Evolutionary conservation across 2,329 filamentous ascomycete species (phyloP).

Genomic region (Calonectria fujianensis): DNA sequence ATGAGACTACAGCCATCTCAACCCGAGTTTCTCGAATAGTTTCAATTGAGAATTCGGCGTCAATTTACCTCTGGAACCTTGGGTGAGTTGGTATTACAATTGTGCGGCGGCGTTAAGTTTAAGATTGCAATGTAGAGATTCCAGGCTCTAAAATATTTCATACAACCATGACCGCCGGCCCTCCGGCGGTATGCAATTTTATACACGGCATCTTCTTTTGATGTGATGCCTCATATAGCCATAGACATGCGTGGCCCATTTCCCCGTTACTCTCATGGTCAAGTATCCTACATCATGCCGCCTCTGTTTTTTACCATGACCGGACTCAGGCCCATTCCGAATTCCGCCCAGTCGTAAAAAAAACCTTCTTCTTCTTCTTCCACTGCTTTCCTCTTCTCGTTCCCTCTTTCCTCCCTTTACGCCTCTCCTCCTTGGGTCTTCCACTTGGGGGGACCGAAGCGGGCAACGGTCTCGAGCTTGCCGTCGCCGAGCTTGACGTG

Average conservation of each 20-base stretch:
- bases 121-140: conserved; percentile 46
- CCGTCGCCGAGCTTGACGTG: conserved; percentile 89
- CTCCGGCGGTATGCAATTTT: conserved; percentile 49
- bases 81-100: background rate
- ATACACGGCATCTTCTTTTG: conserved; percentile 51
- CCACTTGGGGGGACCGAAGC: conserved; percentile 72
- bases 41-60: background rate
- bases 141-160: conserved; percentile 52
- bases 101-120: background rate
- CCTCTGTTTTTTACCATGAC: conserved; percentile 6
- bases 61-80: background rate
- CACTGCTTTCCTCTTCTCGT: background rate
- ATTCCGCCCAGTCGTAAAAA: conserved; percentile 1
- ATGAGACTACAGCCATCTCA: conserved; percentile 7
- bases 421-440: conserved; percentile 59
- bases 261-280: conserved; percentile 22
- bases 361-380: background rate
- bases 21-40: conserved; percentile 2
- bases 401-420: conserved; percentile 41
- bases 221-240: conserved; percentile 46
- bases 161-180: conserved; percentile 51
- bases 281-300: conserved; percentile 49
- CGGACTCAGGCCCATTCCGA: conserved; percentile 17
- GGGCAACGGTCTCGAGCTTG: conserved; percentile 70
- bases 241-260: conserved; percentile 33